Percentiles rank a stretch among this genome's conserved stretches.
Conservation (phyloP, 2,329 filamentous ascomycete genomes). For the Cordyceps fumosorosea region DNA sequence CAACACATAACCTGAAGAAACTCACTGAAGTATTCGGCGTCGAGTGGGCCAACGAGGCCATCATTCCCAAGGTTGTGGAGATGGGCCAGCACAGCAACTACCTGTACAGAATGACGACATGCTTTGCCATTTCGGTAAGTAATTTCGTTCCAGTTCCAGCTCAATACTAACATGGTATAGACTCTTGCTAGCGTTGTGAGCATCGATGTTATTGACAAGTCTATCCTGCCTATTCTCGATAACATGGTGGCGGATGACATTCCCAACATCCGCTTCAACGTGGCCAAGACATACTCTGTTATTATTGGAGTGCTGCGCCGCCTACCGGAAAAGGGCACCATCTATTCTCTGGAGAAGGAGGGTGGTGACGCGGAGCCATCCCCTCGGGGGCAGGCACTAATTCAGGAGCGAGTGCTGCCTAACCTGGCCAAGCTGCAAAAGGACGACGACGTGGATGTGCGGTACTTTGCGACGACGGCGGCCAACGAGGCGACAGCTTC, state of each 20-base stretch:
- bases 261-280: constrained; percentile 98
- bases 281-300: constrained; percentile 92
- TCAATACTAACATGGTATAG: constrained; percentile 40
- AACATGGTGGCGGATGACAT: constrained; percentile 92
- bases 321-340: constrained; percentile 79
- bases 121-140: constrained; percentile 94
- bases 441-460: constrained; percentile 95
- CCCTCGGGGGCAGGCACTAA: constrained; percentile 68
- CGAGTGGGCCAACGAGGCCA: constrained; percentile 93
- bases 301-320: constrained; percentile 88
- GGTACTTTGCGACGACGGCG: constrained; percentile 93
- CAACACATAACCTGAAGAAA: constrained; percentile 96
- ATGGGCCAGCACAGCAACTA: constrained; percentile 99
- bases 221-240: constrained; percentile 92
- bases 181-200: constrained; percentile 90
- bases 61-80: constrained; percentile 96
- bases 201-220: constrained; percentile 85
- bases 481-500: constrained; percentile 50
- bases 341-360: constrained; percentile 78
- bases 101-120: constrained; percentile 99
- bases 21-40: constrained; percentile 97
- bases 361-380: constrained; percentile 57
- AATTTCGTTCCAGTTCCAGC: neutral
- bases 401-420: constrained; percentile 79
- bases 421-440: constrained; percentile 92